Base-by-base conservation (phyloP, 2,329 filamentous ascomycete species). In the Colletotrichum camelliae region DNA sequence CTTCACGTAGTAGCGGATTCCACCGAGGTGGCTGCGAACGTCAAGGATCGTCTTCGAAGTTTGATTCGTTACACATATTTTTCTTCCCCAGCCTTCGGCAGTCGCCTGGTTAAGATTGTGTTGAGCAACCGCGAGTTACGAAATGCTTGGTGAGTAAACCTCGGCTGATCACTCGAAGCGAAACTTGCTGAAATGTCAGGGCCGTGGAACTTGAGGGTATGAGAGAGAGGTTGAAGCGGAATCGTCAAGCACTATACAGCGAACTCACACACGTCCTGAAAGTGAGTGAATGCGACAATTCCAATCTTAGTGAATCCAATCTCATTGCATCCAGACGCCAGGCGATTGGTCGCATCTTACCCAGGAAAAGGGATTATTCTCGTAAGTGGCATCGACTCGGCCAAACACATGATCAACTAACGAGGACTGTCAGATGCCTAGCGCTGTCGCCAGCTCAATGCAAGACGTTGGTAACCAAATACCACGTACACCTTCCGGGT, bases 1-100 rank as follows among this genome's bases (percentile, higher is more conserved):
- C 76, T 84, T 8, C 70, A 76, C 35, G 48, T 70, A 10, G 70
- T 64, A 6, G 71, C 58, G 7, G 16, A 10, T 8, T 62, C 67
- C 10, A 18, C 13, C 4, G 16, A 73, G 21, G 60, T 72, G 24
- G 74, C 70, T 16, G 21, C 35, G 16, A 76, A 70, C 18, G 74
- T 76, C 15, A 48, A 76, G 10, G 70, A 74, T 39, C 71, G 31
- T 7, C 74, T 76, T 15, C 70, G 74, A 15, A 74, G 74, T 39
- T 60, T 76, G 8, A 76, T 74, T n/a, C 60, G 70, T 2, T 62
- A 60, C 52, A 68, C 67, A 7, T 66, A 74, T 39, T 76, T 66
- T 16, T 74, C 70, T 6, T 58, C 70, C 24, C 70, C 74, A 8
- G 70, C 66, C 4, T 76, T 39, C 35, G 70, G 70, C 4, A 61